Percentiles rank a stretch among this genome's conserved stretches.
Conservation (phyloP, 2,329 filamentous ascomycete species). For the Chrysosporium keratinophilum region DNA sequence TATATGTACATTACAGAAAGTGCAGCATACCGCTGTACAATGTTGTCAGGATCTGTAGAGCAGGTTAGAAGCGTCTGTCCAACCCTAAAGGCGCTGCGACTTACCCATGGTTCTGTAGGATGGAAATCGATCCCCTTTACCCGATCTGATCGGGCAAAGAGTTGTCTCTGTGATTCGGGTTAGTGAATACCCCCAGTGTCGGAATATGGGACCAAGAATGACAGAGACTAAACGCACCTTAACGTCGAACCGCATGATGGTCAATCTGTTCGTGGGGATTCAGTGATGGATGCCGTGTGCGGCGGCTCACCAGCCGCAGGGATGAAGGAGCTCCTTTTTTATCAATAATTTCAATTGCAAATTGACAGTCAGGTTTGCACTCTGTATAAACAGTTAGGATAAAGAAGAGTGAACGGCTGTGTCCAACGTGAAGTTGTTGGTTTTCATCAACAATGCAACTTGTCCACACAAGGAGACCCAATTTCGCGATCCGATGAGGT, state of each 20-base stretch:
- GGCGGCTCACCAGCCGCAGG: conserved; percentile 12
- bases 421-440: neutral
- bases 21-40: conserved; percentile 72
- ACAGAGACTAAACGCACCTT: conserved; percentile 38
- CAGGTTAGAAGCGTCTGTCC: conserved; percentile 20
- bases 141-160: conserved; percentile 83
- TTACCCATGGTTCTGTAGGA: conserved; percentile 88
- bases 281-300: conserved; percentile 2
- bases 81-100: conserved; percentile 17
- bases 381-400: neutral
- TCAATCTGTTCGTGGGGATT: conserved; percentile 21
- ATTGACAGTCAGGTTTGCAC: neutral
- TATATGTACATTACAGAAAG: conserved; percentile 8
- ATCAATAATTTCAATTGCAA: neutral
- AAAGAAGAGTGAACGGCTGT: neutral
- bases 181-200: conserved; percentile 25
- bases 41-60: conserved; percentile 62
- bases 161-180: conserved; percentile 53
- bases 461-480: conserved; percentile 14
- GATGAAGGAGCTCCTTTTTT: neutral
- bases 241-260: conserved; percentile 49
- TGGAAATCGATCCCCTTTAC: conserved; percentile 98
- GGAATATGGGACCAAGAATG: neutral
- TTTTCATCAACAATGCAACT: conserved; percentile 14
- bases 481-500: conserved; percentile 18